phyloP scores from a whole-genome alignment of 768 basidiomycete species.

The Auricularia sp. region DNA sequence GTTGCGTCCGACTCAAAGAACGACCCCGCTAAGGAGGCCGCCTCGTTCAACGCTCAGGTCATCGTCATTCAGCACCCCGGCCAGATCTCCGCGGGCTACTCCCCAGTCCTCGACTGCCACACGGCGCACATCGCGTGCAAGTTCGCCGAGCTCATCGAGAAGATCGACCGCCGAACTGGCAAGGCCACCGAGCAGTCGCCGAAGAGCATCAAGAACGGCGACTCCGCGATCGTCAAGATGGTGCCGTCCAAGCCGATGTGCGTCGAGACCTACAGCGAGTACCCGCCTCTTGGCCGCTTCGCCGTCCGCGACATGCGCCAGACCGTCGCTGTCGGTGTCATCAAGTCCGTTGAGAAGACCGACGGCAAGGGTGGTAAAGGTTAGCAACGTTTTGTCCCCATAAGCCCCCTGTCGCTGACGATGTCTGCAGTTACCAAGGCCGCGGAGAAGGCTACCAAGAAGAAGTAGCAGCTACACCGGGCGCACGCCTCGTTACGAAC shows the following conservation, averaged over 20 bases:
- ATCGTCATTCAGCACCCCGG: constrained; percentile 99
- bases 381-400: constrained; percentile 22
- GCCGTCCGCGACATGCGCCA: constrained; percentile 99
- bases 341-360: constrained; percentile 95
- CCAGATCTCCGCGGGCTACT: constrained; percentile 98
- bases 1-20: constrained; percentile 99
- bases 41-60: constrained; percentile 99
- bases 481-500: neutral
- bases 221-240: constrained; percentile 97
- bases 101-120: constrained; percentile 99
- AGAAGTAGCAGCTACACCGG: neutral
- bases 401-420: constrained; percentile 2
- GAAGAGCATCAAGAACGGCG: constrained; percentile 99
- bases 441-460: constrained; percentile 63
- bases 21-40: constrained; percentile 98
- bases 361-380: constrained; percentile 84
- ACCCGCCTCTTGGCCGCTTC: constrained; percentile 98
- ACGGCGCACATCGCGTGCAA: constrained; percentile 99
- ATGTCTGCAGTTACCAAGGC: constrained; percentile 69
- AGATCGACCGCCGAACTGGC: constrained; percentile 98
- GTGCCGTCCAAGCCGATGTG: constrained; percentile 95
- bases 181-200: constrained; percentile 79
- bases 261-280: constrained; percentile 89
- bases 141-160: constrained; percentile 96
- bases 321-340: constrained; percentile 97